Evolutionary conservation across 306 rosid genomes (phyloP).

Genomic region (Glycine soja): DNA sequence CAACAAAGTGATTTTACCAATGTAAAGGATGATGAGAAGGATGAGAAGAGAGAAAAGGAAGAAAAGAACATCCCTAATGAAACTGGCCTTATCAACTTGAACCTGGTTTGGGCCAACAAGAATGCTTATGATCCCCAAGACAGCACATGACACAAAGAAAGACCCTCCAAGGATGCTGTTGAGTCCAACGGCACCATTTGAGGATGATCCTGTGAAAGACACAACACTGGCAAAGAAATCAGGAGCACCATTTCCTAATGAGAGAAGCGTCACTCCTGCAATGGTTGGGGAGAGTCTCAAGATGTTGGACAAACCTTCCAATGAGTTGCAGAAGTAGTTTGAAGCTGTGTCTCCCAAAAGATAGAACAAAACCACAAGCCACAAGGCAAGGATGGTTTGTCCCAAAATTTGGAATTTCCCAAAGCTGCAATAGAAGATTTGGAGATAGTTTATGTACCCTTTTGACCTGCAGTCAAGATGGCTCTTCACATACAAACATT

Average conservation of each 20-base stretch:
- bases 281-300: slow-evolving; percentile 79
- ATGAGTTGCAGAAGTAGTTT: slow-evolving; percentile 72
- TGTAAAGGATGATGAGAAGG: slow-evolving; percentile 58
- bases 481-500: slow-evolving; percentile 62
- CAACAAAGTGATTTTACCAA: slow-evolving; percentile 63
- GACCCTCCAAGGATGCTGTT: slow-evolving; percentile 84
- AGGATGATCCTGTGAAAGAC: slow-evolving; percentile 67
- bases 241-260: slow-evolving; percentile 90
- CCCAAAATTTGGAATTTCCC: slow-evolving; percentile 61
- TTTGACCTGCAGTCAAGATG: slow-evolving; percentile 59
- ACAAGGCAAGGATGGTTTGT: slow-evolving; percentile 50
- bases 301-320: slow-evolving; percentile 68
- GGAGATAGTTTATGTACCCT: slow-evolving; percentile 78
- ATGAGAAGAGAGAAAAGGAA: slow-evolving; percentile 64
- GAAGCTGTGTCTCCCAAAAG: slow-evolving; percentile 86
- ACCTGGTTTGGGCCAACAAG: slow-evolving; percentile 47
- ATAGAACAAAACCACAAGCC: slow-evolving; percentile 83
- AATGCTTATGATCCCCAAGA: slow-evolving; percentile 72
- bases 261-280: slow-evolving; percentile 92
- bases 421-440: slow-evolving; percentile 67
- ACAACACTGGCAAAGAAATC: slow-evolving; percentile 81
- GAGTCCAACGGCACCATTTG: slow-evolving; percentile 67
- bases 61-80: slow-evolving; percentile 68
- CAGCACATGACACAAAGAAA: slow-evolving; percentile 69
- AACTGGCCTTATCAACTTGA: slow-evolving; percentile 59